Percentiles rank a stretch among this genome's conserved stretches.
These are phyloP conservation scores for Chlorella vulgaris DNA, from an alignment of 139 green algal species.

Conservation along the genomic window DNA sequence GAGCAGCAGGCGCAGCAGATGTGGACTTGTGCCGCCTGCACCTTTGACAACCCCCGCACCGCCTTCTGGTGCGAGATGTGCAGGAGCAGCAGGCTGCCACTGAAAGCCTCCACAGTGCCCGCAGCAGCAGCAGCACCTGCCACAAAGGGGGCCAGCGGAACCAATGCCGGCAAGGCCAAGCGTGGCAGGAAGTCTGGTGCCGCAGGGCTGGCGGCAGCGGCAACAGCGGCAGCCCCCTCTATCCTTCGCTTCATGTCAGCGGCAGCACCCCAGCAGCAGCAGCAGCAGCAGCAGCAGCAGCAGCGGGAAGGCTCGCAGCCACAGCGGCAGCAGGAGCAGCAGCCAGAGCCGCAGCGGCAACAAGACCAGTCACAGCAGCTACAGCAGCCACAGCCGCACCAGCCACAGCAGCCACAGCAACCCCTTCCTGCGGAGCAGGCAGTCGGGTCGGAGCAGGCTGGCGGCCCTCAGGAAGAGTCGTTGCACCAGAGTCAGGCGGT, in stretches of 20 bases:
- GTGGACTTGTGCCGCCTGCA: slow-evolving; percentile 35
- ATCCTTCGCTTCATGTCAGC: slow-evolving; percentile 17
- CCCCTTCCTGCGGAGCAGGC: too few relatives aligned
- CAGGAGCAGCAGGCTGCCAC: neutral
- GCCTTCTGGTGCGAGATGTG: slow-evolving; percentile 35
- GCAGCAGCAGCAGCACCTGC: neutral
- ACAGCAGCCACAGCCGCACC: neutral
- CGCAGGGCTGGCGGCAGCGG: neutral
- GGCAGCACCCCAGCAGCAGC: slow-evolving; percentile 12
- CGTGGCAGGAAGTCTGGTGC: neutral
- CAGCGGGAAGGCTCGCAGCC: neutral
- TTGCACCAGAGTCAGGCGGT: neutral
- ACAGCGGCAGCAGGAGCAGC: neutral
- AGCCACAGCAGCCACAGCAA: too few relatives aligned
- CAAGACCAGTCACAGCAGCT: neutral
- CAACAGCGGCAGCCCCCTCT: neutral
- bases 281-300: neutral
- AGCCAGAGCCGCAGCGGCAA: neutral
- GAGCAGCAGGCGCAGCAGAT: neutral
- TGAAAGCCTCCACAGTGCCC: neutral
- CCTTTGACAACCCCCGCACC: slow-evolving; percentile 14
- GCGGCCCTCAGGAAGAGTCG: too few relatives aligned
- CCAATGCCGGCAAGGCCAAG: neutral
- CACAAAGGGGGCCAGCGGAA: neutral
- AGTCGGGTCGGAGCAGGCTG: too few relatives aligned